A percentile compares a stretch with the other conserved stretches of the same genome.
phyloP scores from a whole-genome alignment of 805 yeast species.

The Debaryomyces hansenii region DNA sequence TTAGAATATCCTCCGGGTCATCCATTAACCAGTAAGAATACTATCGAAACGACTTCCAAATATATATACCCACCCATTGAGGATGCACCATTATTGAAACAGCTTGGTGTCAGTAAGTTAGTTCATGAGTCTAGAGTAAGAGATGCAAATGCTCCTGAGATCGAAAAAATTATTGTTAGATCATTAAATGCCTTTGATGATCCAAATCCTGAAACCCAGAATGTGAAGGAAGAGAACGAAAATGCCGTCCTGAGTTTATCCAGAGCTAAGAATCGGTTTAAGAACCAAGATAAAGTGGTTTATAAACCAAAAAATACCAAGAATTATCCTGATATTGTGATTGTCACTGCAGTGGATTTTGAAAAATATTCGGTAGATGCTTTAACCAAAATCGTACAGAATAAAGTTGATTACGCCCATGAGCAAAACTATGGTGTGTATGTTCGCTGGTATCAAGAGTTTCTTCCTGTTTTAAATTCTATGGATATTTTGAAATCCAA shows the following conservation, averaged over 20 bases:
- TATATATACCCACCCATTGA: constrained; percentile 76
- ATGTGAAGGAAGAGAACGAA: constrained; percentile 46
- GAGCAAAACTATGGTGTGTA: constrained; percentile 79
- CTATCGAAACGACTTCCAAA: constrained; percentile 47
- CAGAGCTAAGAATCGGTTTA: constrained; percentile 55
- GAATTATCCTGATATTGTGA: constrained; percentile 61
- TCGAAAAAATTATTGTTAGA: constrained; percentile 32
- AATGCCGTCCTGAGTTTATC: constrained; percentile 43
- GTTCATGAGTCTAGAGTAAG: constrained; percentile 49
- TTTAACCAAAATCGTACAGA: constrained; percentile 71
- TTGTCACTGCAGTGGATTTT: constrained; percentile 80
- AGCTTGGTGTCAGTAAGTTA: constrained; percentile 52
- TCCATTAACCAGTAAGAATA: constrained; percentile 30
- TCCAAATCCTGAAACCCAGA: constrained; percentile 32
- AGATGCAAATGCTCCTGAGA: constrained; percentile 42
- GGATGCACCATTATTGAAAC: constrained; percentile 61
- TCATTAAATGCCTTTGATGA: constrained; percentile 48
- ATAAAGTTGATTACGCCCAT: constrained; percentile 86
- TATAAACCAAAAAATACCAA: constrained; percentile 35
- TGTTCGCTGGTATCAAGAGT: constrained; percentile 84
- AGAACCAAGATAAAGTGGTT: constrained; percentile 64
- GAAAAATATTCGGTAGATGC: constrained; percentile 60
- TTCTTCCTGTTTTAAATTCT: constrained; percentile 56
- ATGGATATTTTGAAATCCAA: constrained; percentile 38
- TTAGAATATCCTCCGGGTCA: constrained; percentile 30